Evolutionary conservation across 805 yeast species (phyloP).

Genomic region (Barnettozyma wickerhamii): DNA sequence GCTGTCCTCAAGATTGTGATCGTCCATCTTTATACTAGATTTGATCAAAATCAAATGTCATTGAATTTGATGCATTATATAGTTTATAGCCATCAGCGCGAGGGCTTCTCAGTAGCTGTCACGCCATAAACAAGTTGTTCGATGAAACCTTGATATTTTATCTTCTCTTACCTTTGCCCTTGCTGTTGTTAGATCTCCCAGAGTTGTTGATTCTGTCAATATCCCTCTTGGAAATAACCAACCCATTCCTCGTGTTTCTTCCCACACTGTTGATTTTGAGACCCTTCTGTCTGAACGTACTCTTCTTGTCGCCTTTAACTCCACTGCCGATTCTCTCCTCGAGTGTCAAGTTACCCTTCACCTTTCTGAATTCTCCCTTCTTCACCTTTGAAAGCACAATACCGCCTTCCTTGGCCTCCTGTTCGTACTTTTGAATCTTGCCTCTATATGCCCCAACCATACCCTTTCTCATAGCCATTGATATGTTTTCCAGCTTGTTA

Average conservation of each 20-base stretch:
- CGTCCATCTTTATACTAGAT: too few species aligned
- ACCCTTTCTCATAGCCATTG: constrained; percentile 85
- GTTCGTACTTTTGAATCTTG: constrained; percentile 54
- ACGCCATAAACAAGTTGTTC: too few species aligned
- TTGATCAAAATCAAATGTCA: too few species aligned
- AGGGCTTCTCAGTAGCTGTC: too few species aligned
- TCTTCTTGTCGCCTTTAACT: constrained; percentile 43
- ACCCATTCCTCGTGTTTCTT: constrained; percentile 70
- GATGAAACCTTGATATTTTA: too few species aligned
- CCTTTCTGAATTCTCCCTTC: constrained; percentile 62
- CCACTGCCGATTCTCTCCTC: constrained; percentile 41
- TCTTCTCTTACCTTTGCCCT: constrained; percentile 1
- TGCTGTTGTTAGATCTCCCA: constrained; percentile 1
- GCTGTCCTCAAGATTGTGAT: too few species aligned
- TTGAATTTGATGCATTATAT: too few species aligned
- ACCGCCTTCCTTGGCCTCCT: constrained; percentile 86
- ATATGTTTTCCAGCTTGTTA: constrained; percentile 65
- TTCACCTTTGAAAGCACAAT: constrained; percentile 70
- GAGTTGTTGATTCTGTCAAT: constrained; percentile 44
- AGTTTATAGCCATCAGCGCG: too few species aligned
- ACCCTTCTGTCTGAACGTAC: constrained; percentile 63
- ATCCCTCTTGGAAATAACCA: constrained; percentile 64
- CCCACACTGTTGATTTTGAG: constrained; percentile 75
- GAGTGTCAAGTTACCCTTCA: constrained; percentile 30
- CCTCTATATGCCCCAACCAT: constrained; percentile 56